These are phyloP conservation scores for Globisporangium irregulare DNA, from an alignment of 352 stramenopile genomes.

Conservation along the genomic window DNA sequence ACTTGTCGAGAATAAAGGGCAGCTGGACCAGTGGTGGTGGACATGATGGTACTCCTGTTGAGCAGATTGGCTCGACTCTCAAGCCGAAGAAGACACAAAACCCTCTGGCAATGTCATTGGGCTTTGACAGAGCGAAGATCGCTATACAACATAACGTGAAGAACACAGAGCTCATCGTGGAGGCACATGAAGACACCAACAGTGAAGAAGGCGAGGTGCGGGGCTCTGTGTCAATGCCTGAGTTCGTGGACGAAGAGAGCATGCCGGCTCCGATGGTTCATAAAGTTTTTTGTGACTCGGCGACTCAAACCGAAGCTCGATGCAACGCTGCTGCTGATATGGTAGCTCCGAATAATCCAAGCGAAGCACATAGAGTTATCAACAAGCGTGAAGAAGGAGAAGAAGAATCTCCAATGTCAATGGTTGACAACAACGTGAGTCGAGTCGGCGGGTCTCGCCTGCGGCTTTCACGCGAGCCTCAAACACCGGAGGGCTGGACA, in stretches of 20 bases:
- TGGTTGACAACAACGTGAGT: neutral
- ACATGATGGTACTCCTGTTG: neutral
- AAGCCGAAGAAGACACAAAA: conserved; percentile 10
- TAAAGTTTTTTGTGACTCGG: neutral
- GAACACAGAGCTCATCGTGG: neutral
- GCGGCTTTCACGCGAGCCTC: neutral
- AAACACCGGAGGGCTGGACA: neutral
- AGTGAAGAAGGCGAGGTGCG: neutral
- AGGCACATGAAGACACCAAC: conserved; percentile 1
- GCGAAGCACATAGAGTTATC: neutral
- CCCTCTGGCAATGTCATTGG: conserved; percentile 34
- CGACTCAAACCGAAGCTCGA: neutral
- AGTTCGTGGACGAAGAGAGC: neutral
- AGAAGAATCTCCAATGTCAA: neutral
- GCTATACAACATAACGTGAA: neutral
- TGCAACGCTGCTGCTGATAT: neutral
- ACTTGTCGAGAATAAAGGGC: neutral
- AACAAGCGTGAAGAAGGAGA: neutral
- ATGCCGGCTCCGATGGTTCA: no score
- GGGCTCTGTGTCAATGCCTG: neutral
- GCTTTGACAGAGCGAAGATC: neutral
- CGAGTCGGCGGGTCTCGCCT: neutral
- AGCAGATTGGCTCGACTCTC: neutral
- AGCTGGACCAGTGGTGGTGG: neutral
- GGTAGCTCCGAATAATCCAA: neutral